Evolutionary conservation across 306 rosid species (phyloP), one percentile per base, ranked within the genome.

Genomic region (Abrus precatorius): DNA sequence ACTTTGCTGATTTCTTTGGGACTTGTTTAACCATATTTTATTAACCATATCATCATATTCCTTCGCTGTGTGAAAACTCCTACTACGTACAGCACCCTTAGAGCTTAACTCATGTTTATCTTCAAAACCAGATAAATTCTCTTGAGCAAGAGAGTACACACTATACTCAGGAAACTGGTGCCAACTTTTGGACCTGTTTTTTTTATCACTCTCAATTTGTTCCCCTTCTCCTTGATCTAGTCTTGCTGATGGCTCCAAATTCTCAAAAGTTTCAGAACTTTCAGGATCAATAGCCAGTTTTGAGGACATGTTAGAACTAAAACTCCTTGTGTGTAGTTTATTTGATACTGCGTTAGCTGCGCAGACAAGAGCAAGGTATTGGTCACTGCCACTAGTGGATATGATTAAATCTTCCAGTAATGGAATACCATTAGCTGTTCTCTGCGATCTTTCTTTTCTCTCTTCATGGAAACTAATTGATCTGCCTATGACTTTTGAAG

Each of bases 51-150:
- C 85, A 75, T 84, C 89, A 57, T 81, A 84, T 75, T 88, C 91
- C 56, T 86, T 88, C 57, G 86, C 81, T n/a, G 91, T 86, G 75
- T 88, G 91, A 69, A 86, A 84, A 61, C 88, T 86, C 56, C 80
- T 86, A 62, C 69, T 75, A 41, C 86, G 56, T 20, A 30, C 40
- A 11, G 9, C 80, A 84, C 52, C 80, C 77, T 78, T 78, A 9
- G 49, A 82, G 30, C 72, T 65, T 40, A 38, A 62, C 9, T 81
- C 68, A 52, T 72, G 63, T 66, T 62, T 74, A 12, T 77, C 82
- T 75, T 82, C 74, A 29, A 68, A 43, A 80, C 64, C 80, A 54
- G 72, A 71, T 41, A 73, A n/a, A 55, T 41, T 80, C 75, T 85
- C 85, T 69, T 47, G 79, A 52, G 49, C 48, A 59, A 82, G 62